Evolutionary conservation across 2,329 filamentous ascomycete species (phyloP), one percentile per base, ranked within the genome.

Genomic region (Sclerotinia borealis): DNA sequence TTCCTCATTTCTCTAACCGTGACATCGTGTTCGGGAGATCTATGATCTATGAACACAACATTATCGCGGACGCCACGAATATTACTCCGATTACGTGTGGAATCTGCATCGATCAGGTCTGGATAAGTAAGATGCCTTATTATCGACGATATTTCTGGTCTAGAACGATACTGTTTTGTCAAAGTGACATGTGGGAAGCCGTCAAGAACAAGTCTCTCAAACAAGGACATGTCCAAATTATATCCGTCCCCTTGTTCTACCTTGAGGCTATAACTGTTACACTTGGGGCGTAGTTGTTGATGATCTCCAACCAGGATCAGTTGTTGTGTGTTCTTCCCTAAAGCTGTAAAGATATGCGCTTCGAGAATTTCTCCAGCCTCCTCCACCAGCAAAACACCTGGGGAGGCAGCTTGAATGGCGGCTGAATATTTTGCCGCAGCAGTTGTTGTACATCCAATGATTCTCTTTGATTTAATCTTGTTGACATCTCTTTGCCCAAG

Each of bases 291-390:
- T 0, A 92, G 79, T 66, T 92, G 89, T 62, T 88, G 83, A 71
- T 92, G 88, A 61, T 92, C 89, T 0, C 89, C 89, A 13, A 92
- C 91, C 2, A 90, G 73, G 0, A 91, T 80, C 1, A 91, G 71
- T 45, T 91, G 86, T 64, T 88, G 81, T 0, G 83, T 83, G 0
- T 79, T 74, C 0, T 80, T 72, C 0, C 79, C 77, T 63, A 91
- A 69, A 0, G 88, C 82, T 0, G 88, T 83, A 0, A 91, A 73
- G 1, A 89, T 78, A 67, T 91, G 88, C 1, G 80, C 79, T 72
- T 92, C 89, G 0, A 91, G 77, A 4, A 92, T 89, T 66, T 92
- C 88, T 1, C 87, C 89, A 0, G 88, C 89, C 73, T 92, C 89
- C 72, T 92, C 89, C 0, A 90, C 83, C 0, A 92, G 71, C 3